Evolutionary conservation across 75 land plant species (phyloP), one percentile per base, ranked within the genome.

Genomic region (Cunninghamia lanceolata): DNA sequence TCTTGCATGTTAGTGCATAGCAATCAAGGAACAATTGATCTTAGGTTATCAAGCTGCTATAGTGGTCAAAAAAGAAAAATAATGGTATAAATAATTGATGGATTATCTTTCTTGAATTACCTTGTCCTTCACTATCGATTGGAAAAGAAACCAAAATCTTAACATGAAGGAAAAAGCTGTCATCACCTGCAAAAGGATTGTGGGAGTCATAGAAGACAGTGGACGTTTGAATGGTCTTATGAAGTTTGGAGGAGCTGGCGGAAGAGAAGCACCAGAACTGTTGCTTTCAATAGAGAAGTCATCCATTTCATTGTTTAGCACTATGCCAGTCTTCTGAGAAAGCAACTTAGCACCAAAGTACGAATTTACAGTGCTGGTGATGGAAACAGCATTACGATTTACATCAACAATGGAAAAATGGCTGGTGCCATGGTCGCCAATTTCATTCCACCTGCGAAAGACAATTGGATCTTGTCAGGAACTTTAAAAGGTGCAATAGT

Each of bases 241-340:
- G 38, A 94, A 95, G 87, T 96, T 96, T 35, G 90, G 86, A 14
- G 94, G 92, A 17, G 97, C 90, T 70, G 99, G 94, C 46, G 87
- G 92, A 15, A 83, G 88, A 86, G 36, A 76, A 39, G 84, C 63
- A 1, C 84, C 74, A 30, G 92, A 87, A 71, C 14, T 40, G 10
- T 85, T 84, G 0, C 34, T 38, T n/a, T 97, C 94, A 38, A 95
- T 90, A n/a, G 97, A 90, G 83, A 96, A 96, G 50, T 96, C 99
- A 80, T 93, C 95, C 99, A 96, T 96, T 89, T 96, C 95, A 88
- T 96, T 96, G 87, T 96, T 96, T 32, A 96, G 91, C 59, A 96
- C 9, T 74, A 96, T 91, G 17, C 99, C 99, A 17, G 99, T 96
- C 16, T 88, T 93, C 36, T 82, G 91, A 15, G 94, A 95, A 46